A percentile compares a stretch with the other conserved stretches of the same genome.
Evolutionary conservation across 345 rosid species (phyloP).

Genomic region (Pistacia vera): DNA sequence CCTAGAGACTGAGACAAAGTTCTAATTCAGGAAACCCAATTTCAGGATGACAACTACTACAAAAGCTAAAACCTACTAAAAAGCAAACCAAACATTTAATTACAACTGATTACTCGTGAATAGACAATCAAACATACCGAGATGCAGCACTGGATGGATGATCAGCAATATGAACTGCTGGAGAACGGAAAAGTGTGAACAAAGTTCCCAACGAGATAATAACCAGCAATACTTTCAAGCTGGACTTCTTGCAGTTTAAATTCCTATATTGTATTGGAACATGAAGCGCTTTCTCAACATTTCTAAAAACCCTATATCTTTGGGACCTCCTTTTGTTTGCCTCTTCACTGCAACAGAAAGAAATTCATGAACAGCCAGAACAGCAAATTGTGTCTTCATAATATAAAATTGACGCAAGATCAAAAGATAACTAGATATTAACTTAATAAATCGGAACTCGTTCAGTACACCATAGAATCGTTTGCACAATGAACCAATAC

Average conservation of each 20-base stretch:
- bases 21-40: neutral
- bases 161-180: conserved; percentile 62
- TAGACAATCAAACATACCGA: conserved; percentile 35
- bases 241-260: conserved; percentile 52
- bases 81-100: neutral
- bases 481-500: neutral
- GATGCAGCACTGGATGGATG: conserved; percentile 37
- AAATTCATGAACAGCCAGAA: conserved; percentile 2
- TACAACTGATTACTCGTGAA: neutral
- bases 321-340: conserved; percentile 47
- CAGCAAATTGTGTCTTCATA: neutral
- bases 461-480: neutral
- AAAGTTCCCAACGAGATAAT: conserved; percentile 59
- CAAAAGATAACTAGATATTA: neutral
- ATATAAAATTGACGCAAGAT: neutral
- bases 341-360: conserved; percentile 52
- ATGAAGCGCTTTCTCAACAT: conserved; percentile 62
- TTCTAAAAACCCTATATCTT: conserved; percentile 52
- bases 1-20: neutral
- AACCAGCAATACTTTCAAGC: conserved; percentile 53
- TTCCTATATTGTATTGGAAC: conserved; percentile 61
- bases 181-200: conserved; percentile 62
- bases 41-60: neutral
- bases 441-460: neutral
- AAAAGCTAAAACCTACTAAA: conserved; percentile 2